These are phyloP conservation scores for Heliocybe sulcata DNA, from an alignment of 1,284 basidiomycete species.

Conservation along the genomic window DNA sequence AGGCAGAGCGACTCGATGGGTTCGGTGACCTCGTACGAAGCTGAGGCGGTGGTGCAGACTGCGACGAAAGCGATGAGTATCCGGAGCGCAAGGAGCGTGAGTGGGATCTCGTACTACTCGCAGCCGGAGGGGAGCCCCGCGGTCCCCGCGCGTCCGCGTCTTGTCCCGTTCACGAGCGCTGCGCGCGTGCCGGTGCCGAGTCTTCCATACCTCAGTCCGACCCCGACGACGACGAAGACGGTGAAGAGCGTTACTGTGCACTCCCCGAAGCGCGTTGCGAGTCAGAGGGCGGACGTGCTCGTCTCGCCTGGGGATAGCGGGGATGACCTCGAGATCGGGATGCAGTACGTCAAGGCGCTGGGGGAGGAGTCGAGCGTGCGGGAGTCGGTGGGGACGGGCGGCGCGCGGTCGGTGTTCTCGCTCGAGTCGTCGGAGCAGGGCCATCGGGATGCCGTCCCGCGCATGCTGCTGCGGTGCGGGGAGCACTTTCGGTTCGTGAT, in stretches of 20 bases:
- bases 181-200: slow-evolving; percentile 58
- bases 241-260: slow-evolving; percentile 11
- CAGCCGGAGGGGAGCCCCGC: slow-evolving; percentile 15
- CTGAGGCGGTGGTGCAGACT: slow-evolving; percentile 39
- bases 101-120: slow-evolving; percentile 27
- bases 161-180: slow-evolving; percentile 70
- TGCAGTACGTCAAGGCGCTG: slow-evolving; percentile 62
- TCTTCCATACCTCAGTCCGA: slow-evolving; percentile 20
- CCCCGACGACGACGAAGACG: slow-evolving; percentile 17
- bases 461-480: not conserved
- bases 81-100: slow-evolving; percentile 30
- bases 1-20: slow-evolving; percentile 14
- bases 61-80: slow-evolving; percentile 42
- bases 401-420: not conserved
- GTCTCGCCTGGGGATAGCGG: slow-evolving; percentile 23
- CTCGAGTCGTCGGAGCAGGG: not conserved
- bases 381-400: not conserved
- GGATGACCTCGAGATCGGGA: slow-evolving; percentile 57
- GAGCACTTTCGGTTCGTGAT: not conserved
- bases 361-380: slow-evolving; percentile 32
- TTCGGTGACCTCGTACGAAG: slow-evolving; percentile 29
- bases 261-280: slow-evolving; percentile 39
- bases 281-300: slow-evolving; percentile 59
- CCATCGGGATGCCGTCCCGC: not conserved
- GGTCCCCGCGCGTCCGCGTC: slow-evolving; percentile 37